A percentile compares a stretch with the other conserved stretches of the same genome.
Evolutionary conservation across 495 filamentous ascomycete species (phyloP).

Genomic region (Massariosphaeria phaeospora): DNA sequence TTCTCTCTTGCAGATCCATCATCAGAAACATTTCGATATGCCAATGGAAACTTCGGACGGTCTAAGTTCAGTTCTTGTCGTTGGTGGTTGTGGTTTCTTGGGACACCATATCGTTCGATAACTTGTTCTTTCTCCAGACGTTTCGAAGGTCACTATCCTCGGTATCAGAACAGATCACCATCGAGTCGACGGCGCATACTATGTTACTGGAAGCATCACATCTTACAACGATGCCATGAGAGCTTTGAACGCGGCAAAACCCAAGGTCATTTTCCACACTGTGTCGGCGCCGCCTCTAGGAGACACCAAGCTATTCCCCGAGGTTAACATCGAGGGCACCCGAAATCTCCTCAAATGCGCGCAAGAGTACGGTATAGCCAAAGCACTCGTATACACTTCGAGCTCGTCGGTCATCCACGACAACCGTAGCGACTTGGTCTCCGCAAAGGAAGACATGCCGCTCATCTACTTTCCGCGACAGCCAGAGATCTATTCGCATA

Average conservation of each 20-base stretch:
- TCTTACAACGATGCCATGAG: background rate
- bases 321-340: constrained; percentile 18
- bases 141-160: background rate
- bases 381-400: constrained; percentile 22
- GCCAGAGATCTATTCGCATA: constrained; percentile 15
- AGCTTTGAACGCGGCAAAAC: background rate
- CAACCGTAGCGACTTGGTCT: background rate
- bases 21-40: too few species aligned
- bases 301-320: background rate
- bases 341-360: constrained; percentile 2
- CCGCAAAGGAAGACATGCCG: background rate
- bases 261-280: constrained; percentile 16
- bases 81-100: constrained; percentile 19
- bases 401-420: constrained; percentile 24
- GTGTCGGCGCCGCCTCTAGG: constrained; percentile 1
- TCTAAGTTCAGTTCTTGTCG: constrained; percentile 5
- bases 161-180: background rate
- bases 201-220: constrained; percentile 6
- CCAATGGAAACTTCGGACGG: too few species aligned
- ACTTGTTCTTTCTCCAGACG: background rate
- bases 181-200: background rate
- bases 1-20: too few species aligned
- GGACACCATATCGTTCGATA: constrained; percentile 16
- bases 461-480: constrained; percentile 12
- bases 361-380: background rate